Percentiles rank a stretch among this genome's conserved stretches.
Conservation (phyloP, 805 yeast species). For the Debaryomyces tyrocola region DNA sequence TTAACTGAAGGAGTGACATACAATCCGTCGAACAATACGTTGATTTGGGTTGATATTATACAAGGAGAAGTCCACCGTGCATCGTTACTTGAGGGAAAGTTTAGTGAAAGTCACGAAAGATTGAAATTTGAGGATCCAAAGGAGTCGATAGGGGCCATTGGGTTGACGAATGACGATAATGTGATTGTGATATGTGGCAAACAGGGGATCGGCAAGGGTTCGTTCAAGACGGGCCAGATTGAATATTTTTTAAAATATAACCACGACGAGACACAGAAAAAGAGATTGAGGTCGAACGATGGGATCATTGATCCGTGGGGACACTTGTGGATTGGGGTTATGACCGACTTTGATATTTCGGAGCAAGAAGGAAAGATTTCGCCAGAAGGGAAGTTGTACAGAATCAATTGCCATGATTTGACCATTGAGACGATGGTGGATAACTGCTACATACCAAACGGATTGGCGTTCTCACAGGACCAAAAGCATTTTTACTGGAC, state of each 20-base stretch:
- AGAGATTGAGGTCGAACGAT: conserved; percentile 62
- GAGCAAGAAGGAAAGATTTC: conserved; percentile 25
- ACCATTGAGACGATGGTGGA: conserved; percentile 29
- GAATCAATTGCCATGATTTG: conserved; percentile 32
- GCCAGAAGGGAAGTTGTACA: conserved; percentile 53
- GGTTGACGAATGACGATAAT: conserved; percentile 57
- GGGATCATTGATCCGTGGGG: conserved; percentile 80
- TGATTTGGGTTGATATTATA: conserved; percentile 47
- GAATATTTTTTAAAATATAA: conserved; percentile 44
- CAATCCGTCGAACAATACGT: conserved; percentile 53
- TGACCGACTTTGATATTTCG: conserved; percentile 53
- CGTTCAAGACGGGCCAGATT: conserved; percentile 37
- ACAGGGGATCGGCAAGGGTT: conserved; percentile 60
- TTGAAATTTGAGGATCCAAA: conserved; percentile 33
- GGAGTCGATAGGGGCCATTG: conserved; percentile 69
- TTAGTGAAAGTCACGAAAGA: conserved; percentile 32
- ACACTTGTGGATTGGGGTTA: conserved; percentile 76
- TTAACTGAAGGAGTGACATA: conserved; percentile 70
- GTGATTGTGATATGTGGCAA: conserved; percentile 61
- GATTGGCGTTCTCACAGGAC: conserved; percentile 41
- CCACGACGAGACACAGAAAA: conserved; percentile 18
- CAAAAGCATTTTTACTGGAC: conserved; percentile 39
- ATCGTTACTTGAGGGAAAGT: conserved; percentile 13
- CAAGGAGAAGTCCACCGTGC: conserved; percentile 40
- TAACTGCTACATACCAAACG: conserved; percentile 64